Percentiles rank a stretch among this genome's conserved stretches.
Conservation (phyloP, 2,329 filamentous ascomycete genomes). For the Xylariaceae sp. region DNA sequence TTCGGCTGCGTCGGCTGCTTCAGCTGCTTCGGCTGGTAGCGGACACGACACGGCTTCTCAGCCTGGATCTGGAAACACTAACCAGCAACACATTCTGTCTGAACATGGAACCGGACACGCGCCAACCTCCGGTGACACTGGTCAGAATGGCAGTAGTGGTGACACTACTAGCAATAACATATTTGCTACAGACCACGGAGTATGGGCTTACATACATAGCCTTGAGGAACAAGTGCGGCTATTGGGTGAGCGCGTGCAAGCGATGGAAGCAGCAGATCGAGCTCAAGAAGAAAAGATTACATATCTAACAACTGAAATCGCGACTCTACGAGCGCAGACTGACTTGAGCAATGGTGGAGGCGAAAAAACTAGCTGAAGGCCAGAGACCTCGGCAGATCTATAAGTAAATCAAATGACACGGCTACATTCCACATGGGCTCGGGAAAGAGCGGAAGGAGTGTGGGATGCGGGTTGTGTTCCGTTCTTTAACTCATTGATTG, state of each 20-base stretch:
- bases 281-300: slow-evolving; percentile 37
- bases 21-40: slow-evolving; percentile 22
- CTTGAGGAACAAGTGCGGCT: slow-evolving; percentile 59
- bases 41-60: slow-evolving; percentile 25
- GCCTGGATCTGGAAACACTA: slow-evolving; percentile 23
- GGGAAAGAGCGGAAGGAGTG: background rate
- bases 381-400: background rate
- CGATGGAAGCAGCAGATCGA: slow-evolving; percentile 40
- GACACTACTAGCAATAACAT: slow-evolving; percentile 62
- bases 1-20: slow-evolving; percentile 24
- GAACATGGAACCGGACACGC: slow-evolving; percentile 26
- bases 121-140: slow-evolving; percentile 46
- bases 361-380: slow-evolving; percentile 24
- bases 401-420: too few relatives aligned
- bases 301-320: slow-evolving; percentile 36
- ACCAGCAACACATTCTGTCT: slow-evolving; percentile 20
- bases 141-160: slow-evolving; percentile 51
- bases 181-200: slow-evolving; percentile 58
- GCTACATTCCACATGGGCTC: background rate
- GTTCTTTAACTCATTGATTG: slow-evolving; percentile 3
- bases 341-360: slow-evolving; percentile 26
- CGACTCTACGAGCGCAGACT: slow-evolving; percentile 33
- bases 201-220: slow-evolving; percentile 69
- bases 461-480: slow-evolving; percentile 8
- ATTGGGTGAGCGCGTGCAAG: slow-evolving; percentile 42